Base-by-base conservation (phyloP, 768 basidiomycete species). In the Collybia mongolica region DNA sequence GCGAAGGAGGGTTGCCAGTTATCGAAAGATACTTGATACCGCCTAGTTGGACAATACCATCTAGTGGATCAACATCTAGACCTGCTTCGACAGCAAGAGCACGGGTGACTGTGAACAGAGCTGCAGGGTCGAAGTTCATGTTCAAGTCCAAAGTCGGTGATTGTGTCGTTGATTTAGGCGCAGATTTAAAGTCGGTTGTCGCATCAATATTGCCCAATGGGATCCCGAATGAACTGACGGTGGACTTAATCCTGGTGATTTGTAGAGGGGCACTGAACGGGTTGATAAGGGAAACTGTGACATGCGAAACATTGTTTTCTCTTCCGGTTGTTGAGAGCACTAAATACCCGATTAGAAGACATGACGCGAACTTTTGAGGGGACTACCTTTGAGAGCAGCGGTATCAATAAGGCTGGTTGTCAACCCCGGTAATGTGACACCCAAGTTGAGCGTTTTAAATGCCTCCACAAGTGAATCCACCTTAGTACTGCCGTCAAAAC, bases 61-160 rank as follows among this genome's bases (percentile, higher is more conserved):
- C 88, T 55, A 90, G 65, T 22, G 84, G 84, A 5, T 73, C 69
- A 1, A 79, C 77, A 51, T 79, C 70, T 46, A 86, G 61, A 1
- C 84, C 83, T 8, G 85, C 86, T 48, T 83, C 73, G 11, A 83
- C 73, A 3, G 85, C 85, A 9, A 89, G 73, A 4, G 74, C 70
- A n/a, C 86, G 79, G 26, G 85, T 84, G 19, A 90, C 69, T 0
- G 86, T 84, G 63, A 90, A 90, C 32, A 90, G 69, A n/a, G 77
- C 68, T 7, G 79, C 64, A 17, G 86, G 85, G 54, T 88, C 81
- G 54, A 83, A 76, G 60, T 88, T 86, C 78, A 89, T 78, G 57
- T 80, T 67, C 47, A 88, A 66, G 51, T 81, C 67, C 51, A 90
- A 68, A 5, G 60, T 61, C 6, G 88, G 86, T 2, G 84, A 86